phyloP scores from a whole-genome alignment of 2,329 filamentous ascomycete genomes.

The Cytospora paraplurivora region DNA sequence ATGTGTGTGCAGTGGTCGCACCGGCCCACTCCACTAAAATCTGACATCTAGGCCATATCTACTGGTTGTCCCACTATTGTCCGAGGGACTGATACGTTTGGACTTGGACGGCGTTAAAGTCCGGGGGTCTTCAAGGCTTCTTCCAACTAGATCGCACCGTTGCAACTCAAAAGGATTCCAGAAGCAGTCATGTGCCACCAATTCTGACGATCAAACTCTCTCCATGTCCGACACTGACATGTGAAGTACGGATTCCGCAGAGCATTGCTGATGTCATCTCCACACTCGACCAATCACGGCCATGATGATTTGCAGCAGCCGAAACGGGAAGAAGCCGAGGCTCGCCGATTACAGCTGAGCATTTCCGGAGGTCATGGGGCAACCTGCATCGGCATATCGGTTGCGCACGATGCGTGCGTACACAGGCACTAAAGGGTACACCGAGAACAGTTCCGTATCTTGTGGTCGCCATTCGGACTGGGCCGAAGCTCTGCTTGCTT shows the following conservation, averaged over 20 bases:
- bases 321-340: slow-evolving; percentile 26
- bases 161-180: slow-evolving; percentile 7
- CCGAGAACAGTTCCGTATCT: no score
- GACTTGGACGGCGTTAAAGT: background rate
- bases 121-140: background rate
- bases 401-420: no score
- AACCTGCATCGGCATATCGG: background rate
- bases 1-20: background rate
- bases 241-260: slow-evolving; percentile 15
- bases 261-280: slow-evolving; percentile 25
- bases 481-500: background rate
- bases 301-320: slow-evolving; percentile 14
- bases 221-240: slow-evolving; percentile 18
- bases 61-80: background rate
- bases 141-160: slow-evolving; percentile 20
- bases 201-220: no score
- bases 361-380: background rate
- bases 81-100: slow-evolving; percentile 1
- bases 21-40: background rate
- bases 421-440: no score
- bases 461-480: background rate
- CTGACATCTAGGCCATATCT: background rate
- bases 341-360: background rate
- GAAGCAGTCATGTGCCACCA: slow-evolving; percentile 23
- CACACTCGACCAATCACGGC: slow-evolving; percentile 20